phyloP scores from a whole-genome alignment of 169 alveolate species.

The Hepatocystis sp. region DNA sequence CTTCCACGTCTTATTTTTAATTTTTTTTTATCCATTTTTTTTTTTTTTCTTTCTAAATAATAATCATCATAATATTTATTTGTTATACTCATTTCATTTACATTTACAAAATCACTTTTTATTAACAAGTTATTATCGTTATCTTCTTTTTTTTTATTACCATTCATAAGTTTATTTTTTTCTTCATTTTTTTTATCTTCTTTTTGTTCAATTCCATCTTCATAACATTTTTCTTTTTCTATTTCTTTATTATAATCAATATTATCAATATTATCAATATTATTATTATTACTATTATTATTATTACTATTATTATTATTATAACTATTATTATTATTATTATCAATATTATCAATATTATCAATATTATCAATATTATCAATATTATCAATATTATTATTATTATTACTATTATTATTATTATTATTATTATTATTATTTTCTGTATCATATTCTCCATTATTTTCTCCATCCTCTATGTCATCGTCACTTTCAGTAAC shows the following conservation, averaged over 20 bases:
- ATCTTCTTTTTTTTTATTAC: slow-evolving; percentile 6
- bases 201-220: neutral
- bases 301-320: neutral
- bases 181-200: neutral
- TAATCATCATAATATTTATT: no score
- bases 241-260: slow-evolving; percentile 12
- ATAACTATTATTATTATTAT: no score
- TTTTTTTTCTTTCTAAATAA: slow-evolving; percentile 12
- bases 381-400: neutral
- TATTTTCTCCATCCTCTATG: neutral
- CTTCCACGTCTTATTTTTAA: neutral
- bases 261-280: no score
- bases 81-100: neutral
- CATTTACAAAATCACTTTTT: no score
- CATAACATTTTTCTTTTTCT: neutral
- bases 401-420: no score
- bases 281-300: neutral
- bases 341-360: no score
- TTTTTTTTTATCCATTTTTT: neutral
- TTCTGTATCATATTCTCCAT: neutral
- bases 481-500: slow-evolving; percentile 1
- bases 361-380: slow-evolving; percentile 1
- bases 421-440: neutral
- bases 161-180: neutral
- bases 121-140: no score